Conservation (phyloP, 345 rosid species). For the Atalantia buxifolia region DNA sequence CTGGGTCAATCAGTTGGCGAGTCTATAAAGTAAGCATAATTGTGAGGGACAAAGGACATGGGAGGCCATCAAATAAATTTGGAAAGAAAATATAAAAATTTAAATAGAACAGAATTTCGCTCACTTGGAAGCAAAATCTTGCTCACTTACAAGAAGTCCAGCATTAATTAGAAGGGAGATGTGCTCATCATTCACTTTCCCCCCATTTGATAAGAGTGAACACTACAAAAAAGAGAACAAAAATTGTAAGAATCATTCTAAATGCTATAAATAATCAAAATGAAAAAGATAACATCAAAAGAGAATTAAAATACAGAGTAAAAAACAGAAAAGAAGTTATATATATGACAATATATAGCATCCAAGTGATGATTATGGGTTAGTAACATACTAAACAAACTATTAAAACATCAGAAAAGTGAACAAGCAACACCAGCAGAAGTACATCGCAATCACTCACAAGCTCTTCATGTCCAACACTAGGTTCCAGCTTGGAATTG, state of each 20-base stretch:
- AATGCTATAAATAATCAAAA: background rate
- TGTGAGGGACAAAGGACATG: slow-evolving; percentile 2
- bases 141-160: slow-evolving; percentile 77
- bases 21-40: slow-evolving; percentile 36
- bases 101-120: background rate
- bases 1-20: slow-evolving; percentile 77
- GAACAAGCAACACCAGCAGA: background rate
- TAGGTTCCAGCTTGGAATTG: slow-evolving; percentile 67
- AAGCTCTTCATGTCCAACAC: slow-evolving; percentile 69
- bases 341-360: background rate
- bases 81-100: background rate
- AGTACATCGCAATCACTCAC: slow-evolving; percentile 44
- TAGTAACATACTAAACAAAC: background rate
- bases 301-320: background rate
- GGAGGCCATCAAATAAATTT: background rate
- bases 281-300: background rate
- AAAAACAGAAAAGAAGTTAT: background rate
- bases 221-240: slow-evolving; percentile 38
- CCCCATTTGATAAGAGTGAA: slow-evolving; percentile 69
- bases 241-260: background rate
- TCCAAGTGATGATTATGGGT: background rate
- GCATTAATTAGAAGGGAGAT: slow-evolving; percentile 71
- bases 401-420: background rate
- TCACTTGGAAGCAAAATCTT: slow-evolving; percentile 5
- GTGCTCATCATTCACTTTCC: slow-evolving; percentile 71